Evolutionary conservation across 176 grass and related monocot genomes (phyloP), one percentile per base, ranked within the genome.

Genomic region (Oryza glaberrima): DNA sequence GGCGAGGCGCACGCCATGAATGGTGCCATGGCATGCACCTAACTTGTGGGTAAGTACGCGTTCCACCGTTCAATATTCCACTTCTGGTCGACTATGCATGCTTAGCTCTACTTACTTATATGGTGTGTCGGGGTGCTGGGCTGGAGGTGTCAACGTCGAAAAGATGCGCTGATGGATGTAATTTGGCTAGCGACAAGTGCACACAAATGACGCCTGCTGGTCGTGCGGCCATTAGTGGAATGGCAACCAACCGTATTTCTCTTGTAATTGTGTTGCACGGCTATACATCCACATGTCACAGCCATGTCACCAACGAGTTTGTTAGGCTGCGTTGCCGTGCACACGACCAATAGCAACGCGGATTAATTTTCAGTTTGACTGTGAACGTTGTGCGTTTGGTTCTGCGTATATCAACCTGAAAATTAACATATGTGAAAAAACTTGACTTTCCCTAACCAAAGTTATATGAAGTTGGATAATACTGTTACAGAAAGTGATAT

Each of bases 211-310:
- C 44, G 65, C 65, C 30, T n/a, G 26, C 35, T 9, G 3, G 48
- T 6, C 2, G 3, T 1, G 52, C 16, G 32, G 13, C 14, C 38
- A 13, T 10, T 10, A 2, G 28, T 15, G 75, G 83, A 78, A 85
- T 73, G 76, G 41, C 11, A 47, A 80, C 84, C 56, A 43, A 11
- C 30, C 49, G 35, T 25, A 86, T 86, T 86, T 79, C 45, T 52
- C 32, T 20, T 15, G 28, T 9, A 0, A 11, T 26, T 4, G 2
- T 49, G 56, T 25, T 51, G 54, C 47, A 16, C 45, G 9, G 41
- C 84, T 49, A 48, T 34, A 86, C 49, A 8, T 5, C 75, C 78
- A 25, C 11, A 56, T 56, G 52, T 20, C 52, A 17, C 56, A 9
- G 9, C 7, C 11, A 25, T 40, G 60, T 3, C 25, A 36, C 40